Conservation (phyloP, 2,329 filamentous ascomycete species). For the Colletotrichum lupini region DNA sequence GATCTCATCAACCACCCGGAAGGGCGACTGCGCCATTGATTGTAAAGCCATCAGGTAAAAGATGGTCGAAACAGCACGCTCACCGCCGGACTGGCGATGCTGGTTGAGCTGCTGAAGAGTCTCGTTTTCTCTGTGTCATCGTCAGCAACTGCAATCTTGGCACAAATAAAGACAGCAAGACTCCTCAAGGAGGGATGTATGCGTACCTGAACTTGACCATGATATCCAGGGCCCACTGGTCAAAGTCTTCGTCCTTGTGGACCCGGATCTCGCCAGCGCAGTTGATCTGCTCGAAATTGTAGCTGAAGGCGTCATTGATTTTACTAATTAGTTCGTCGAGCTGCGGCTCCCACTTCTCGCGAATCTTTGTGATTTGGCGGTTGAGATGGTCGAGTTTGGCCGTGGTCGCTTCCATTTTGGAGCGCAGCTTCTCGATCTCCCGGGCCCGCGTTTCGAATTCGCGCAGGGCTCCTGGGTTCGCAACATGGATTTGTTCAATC, state of each 20-base stretch:
- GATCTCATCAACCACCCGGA: slow-evolving; percentile 99
- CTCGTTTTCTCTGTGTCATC: slow-evolving; percentile 75
- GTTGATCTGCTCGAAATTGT: slow-evolving; percentile 93
- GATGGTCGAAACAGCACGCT: slow-evolving; percentile 95
- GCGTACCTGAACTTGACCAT: slow-evolving; percentile 91
- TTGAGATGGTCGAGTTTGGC: slow-evolving; percentile 65
- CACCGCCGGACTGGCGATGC: slow-evolving; percentile 95
- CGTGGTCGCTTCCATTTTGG: slow-evolving; percentile 65
- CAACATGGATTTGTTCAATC: slow-evolving; percentile 83
- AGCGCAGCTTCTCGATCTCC: slow-evolving; percentile 74
- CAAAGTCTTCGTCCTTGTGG: slow-evolving; percentile 92
- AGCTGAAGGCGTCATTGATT: slow-evolving; percentile 91
- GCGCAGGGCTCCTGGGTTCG: slow-evolving; percentile 78
- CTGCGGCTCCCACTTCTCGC: slow-evolving; percentile 82
- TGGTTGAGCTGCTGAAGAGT: slow-evolving; percentile 86
- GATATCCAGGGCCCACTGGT: slow-evolving; percentile 93
- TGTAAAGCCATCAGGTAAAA: slow-evolving; percentile 99
- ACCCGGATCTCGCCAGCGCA: slow-evolving; percentile 92
- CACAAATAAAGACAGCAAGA: not conserved
- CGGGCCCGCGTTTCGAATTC: slow-evolving; percentile 80
- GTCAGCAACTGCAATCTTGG: not conserved
- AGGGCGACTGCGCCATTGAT: slow-evolving; percentile 90
- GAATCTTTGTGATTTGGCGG: slow-evolving; percentile 72
- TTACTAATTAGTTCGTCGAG: slow-evolving; percentile 81
- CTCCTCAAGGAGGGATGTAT: not conserved